A percentile compares a stretch with the other conserved stretches of the same genome.
These are phyloP conservation scores for Mycena rebaudengoi DNA, from an alignment of 768 basidiomycete species.

Conservation along the genomic window DNA sequence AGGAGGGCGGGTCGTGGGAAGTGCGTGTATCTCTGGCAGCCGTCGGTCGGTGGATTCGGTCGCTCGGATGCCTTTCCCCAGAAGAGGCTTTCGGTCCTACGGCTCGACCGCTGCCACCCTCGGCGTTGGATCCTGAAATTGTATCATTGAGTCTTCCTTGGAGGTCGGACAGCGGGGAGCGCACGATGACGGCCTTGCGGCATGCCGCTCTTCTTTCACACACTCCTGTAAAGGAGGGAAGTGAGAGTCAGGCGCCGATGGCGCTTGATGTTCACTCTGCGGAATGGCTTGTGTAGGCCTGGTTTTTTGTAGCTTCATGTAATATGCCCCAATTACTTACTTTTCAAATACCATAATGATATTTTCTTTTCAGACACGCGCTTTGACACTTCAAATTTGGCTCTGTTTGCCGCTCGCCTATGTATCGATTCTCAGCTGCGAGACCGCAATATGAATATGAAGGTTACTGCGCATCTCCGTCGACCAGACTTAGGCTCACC, in stretches of 20 bases:
- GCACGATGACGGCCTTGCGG: constrained; percentile 49
- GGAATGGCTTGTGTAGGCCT: constrained; percentile 40
- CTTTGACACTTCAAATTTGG: too few species aligned
- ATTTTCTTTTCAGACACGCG: too few species aligned
- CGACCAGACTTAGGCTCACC: too few species aligned
- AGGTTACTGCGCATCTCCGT: too few species aligned
- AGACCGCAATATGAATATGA: background rate
- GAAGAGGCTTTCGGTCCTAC: constrained; percentile 47
- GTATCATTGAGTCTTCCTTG: constrained; percentile 38
- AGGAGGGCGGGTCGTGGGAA: constrained; percentile 72
- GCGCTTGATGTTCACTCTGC: constrained; percentile 38
- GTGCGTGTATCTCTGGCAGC: constrained; percentile 66
- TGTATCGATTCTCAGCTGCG: too few species aligned
- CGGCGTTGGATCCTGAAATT: constrained; percentile 49
- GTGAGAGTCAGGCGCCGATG: constrained; percentile 40
- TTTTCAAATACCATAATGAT: too few species aligned
- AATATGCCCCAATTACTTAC: too few species aligned
- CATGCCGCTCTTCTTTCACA: constrained; percentile 54
- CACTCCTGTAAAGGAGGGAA: constrained; percentile 51
- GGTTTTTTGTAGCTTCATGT: too few species aligned
- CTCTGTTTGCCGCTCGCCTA: too few species aligned
- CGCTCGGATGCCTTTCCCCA: constrained; percentile 56
- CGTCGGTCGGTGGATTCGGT: constrained; percentile 65
- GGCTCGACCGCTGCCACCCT: constrained; percentile 49
- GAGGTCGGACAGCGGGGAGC: constrained; percentile 29